Evolutionary conservation across 345 rosid species (phyloP).

Genomic region (Eucalyptus globulus): DNA sequence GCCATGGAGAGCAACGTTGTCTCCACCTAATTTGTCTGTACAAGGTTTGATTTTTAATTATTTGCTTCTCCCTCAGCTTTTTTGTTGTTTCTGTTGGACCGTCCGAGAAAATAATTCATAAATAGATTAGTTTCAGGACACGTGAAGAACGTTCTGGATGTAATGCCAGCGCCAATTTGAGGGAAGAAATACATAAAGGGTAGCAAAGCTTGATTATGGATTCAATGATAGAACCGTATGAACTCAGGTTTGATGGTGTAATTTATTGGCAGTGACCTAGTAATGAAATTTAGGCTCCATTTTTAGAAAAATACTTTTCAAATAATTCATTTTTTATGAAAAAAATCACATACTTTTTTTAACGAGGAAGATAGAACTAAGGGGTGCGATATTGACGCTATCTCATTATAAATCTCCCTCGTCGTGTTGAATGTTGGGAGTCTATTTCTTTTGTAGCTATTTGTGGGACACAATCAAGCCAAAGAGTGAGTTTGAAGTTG

Average conservation of each 20-base stretch:
- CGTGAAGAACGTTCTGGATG: neutral
- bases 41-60: neutral
- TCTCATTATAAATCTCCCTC: neutral
- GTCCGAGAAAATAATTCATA: neutral
- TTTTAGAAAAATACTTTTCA: neutral
- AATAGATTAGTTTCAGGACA: neutral
- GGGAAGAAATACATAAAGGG: neutral
- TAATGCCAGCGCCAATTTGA: neutral
- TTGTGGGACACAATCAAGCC: neutral
- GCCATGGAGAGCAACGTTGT: neutral
- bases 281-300: neutral
- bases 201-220: neutral
- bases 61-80: neutral
- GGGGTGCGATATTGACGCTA: neutral
- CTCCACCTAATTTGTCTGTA: neutral
- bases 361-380: neutral
- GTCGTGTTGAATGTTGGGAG: neutral
- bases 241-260: neutral
- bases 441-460: neutral
- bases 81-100: neutral
- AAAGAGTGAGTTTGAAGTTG: neutral
- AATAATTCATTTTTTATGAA: neutral
- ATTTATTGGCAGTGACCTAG: neutral
- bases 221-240: neutral
- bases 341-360: neutral